A percentile compares a stretch with the other conserved stretches of the same genome.
Conservation (phyloP, 2,329 filamentous ascomycete genomes). For the Hypoxylon sp. region DNA sequence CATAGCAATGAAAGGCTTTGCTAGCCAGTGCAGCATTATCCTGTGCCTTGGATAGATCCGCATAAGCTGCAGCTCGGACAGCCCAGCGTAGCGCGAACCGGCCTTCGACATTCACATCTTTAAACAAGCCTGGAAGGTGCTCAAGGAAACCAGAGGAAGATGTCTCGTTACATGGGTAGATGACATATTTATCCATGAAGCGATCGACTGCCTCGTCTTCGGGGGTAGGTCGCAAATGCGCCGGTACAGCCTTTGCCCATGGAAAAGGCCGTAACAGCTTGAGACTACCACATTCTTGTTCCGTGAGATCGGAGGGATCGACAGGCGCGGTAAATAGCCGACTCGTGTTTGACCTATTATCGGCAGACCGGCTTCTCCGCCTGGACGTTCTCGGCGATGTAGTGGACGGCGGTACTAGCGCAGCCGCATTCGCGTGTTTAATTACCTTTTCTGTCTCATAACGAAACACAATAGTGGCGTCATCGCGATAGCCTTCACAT, state of each 20-base stretch:
- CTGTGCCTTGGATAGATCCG: slow-evolving; percentile 53
- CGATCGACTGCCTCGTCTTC: slow-evolving; percentile 53
- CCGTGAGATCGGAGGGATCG: slow-evolving; percentile 27
- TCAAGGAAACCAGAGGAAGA: slow-evolving; percentile 59
- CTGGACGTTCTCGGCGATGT: not conserved
- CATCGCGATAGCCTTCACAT: slow-evolving; percentile 59
- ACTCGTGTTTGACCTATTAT: slow-evolving; percentile 3
- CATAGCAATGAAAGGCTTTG: slow-evolving; percentile 56
- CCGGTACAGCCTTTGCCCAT: slow-evolving; percentile 18
- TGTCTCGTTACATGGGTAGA: slow-evolving; percentile 56
- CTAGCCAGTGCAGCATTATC: slow-evolving; percentile 40
- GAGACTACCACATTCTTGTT: slow-evolving; percentile 15
- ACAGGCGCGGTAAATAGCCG: not conserved
- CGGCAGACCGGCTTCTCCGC: slow-evolving; percentile 28
- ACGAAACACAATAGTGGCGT: slow-evolving; percentile 56
- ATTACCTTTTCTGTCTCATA: slow-evolving; percentile 56
- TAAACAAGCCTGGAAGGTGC: slow-evolving; percentile 55
- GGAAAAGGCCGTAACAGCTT: slow-evolving; percentile 4
- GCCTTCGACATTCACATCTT: slow-evolving; percentile 57
- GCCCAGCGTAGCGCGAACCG: slow-evolving; percentile 57
- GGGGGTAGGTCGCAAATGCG: slow-evolving; percentile 21
- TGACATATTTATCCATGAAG: slow-evolving; percentile 59
- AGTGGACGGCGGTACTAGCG: not conserved
- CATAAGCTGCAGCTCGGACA: slow-evolving; percentile 57
- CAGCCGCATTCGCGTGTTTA: slow-evolving; percentile 8